These are phyloP conservation scores for Barnettozyma sucrosica DNA, from an alignment of 805 yeast genomes.

Conservation along the genomic window DNA sequence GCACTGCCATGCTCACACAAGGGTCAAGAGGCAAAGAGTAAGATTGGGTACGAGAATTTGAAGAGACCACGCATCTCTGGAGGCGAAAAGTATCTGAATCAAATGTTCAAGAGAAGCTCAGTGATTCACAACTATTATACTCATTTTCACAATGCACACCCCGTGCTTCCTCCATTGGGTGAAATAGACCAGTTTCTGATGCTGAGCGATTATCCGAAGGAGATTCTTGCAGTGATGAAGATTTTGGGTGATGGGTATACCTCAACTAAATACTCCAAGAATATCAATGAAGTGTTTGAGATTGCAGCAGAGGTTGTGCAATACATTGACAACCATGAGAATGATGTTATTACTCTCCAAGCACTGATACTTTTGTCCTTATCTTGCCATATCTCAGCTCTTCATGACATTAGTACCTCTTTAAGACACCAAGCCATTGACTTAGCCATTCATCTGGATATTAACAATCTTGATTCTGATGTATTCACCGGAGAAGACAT, in stretches of 20 bases:
- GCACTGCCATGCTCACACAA: slow-evolving; percentile 19
- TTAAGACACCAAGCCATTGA: slow-evolving; percentile 39
- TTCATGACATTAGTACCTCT: slow-evolving; percentile 39
- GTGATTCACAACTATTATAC: slow-evolving; percentile 29
- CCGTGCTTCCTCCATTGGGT: slow-evolving; percentile 38
- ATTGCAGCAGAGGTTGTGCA: slow-evolving; percentile 29
- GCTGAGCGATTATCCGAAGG: slow-evolving; percentile 31
- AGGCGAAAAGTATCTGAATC: slow-evolving; percentile 3
- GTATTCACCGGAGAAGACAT: slow-evolving; percentile 20
- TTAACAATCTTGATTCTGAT: slow-evolving; percentile 35
- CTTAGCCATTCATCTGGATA: slow-evolving; percentile 31
- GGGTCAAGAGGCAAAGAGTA: slow-evolving; percentile 3
- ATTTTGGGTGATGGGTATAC: slow-evolving; percentile 45
- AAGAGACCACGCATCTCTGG: slow-evolving; percentile 1
- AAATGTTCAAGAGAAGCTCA: slow-evolving; percentile 20
- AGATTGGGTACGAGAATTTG: slow-evolving; percentile 10
- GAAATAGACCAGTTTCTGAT: slow-evolving; percentile 32
- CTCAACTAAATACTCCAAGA: slow-evolving; percentile 30
- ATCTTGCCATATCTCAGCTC: slow-evolving; percentile 45
- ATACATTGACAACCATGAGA: slow-evolving; percentile 24
- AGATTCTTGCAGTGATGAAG: slow-evolving; percentile 42
- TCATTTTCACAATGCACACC: slow-evolving; percentile 39
- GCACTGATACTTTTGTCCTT: slow-evolving; percentile 35
- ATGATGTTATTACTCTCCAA: slow-evolving; percentile 41
- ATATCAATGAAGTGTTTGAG: slow-evolving; percentile 36